phyloP scores from a whole-genome alignment of 495 filamentous ascomycete genomes.

The Aspergillus heteromorphus region DNA sequence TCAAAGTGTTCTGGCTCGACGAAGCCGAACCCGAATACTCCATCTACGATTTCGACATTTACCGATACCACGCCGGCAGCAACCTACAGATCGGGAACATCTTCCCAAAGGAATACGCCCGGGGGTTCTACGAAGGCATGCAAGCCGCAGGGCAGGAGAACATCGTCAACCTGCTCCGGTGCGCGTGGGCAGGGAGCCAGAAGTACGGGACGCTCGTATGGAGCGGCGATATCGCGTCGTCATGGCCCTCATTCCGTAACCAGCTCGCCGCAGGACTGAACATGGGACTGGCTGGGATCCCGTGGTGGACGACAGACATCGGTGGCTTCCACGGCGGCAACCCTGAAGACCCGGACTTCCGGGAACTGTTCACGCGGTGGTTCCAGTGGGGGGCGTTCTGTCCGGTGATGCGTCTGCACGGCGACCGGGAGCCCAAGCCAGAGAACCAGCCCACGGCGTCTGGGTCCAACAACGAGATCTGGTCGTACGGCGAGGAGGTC shows the following conservation, averaged over 20 bases:
- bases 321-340: constrained; percentile 57
- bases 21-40: constrained; percentile 56
- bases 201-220: constrained; percentile 56
- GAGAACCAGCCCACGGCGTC: constrained; percentile 30
- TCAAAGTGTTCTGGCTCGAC: constrained; percentile 56
- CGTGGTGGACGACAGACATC: constrained; percentile 58
- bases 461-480: constrained; percentile 53
- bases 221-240: constrained; percentile 54
- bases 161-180: constrained; percentile 53
- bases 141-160: constrained; percentile 38
- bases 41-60: constrained; percentile 56
- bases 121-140: constrained; percentile 54
- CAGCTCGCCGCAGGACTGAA: constrained; percentile 54
- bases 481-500: constrained; percentile 52
- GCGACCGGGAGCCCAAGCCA: constrained; percentile 50
- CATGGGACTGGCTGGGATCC: constrained; percentile 53
- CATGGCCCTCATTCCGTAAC: constrained; percentile 48
- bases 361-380: constrained; percentile 55
- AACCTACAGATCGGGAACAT: constrained; percentile 51
- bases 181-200: constrained; percentile 56
- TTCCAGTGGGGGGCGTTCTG: constrained; percentile 59
- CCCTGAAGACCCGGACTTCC: constrained; percentile 45
- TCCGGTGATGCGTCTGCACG: constrained; percentile 55
- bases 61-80: constrained; percentile 49
- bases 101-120: constrained; percentile 50